Conservation (phyloP, 352 stramenopile genomes). For the Halophytophthora polymorphica region DNA sequence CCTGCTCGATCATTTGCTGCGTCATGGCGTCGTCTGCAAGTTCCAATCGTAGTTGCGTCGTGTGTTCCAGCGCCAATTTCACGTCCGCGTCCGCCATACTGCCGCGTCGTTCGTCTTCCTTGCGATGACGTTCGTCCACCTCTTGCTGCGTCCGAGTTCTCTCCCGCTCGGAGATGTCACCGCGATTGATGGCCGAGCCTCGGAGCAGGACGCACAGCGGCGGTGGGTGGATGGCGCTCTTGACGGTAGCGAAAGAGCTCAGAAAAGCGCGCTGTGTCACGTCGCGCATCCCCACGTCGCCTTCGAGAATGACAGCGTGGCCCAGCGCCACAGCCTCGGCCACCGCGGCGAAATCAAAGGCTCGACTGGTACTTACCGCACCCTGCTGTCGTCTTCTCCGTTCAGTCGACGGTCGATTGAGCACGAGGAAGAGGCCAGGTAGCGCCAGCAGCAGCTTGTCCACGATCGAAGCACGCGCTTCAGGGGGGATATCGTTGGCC, state of each 20-base stretch:
- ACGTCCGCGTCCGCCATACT: slow-evolving; percentile 42
- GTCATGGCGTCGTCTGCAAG: slow-evolving; percentile 13
- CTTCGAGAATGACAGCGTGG: slow-evolving; percentile 69
- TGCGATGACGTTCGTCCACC: slow-evolving; percentile 12
- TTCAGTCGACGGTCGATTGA: slow-evolving; percentile 38
- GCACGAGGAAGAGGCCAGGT: slow-evolving; percentile 67
- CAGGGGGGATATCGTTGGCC: slow-evolving; percentile 55
- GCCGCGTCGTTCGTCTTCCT: slow-evolving; percentile 3
- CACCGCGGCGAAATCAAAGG: slow-evolving; percentile 37
- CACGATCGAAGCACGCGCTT: slow-evolving; percentile 35
- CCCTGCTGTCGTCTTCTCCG: slow-evolving; percentile 4
- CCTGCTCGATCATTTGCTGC: slow-evolving; percentile 16
- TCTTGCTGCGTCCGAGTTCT: slow-evolving; percentile 8
- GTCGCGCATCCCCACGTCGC: slow-evolving; percentile 69
- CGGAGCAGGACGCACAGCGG: slow-evolving; percentile 65
- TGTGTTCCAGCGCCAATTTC: slow-evolving; percentile 48
- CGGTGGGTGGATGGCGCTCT: slow-evolving; percentile 53
- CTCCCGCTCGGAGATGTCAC: slow-evolving; percentile 16
- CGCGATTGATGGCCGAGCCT: slow-evolving; percentile 48
- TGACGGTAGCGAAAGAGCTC: slow-evolving; percentile 57
- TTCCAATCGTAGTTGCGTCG: slow-evolving; percentile 17
- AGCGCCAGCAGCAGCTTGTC: slow-evolving; percentile 39
- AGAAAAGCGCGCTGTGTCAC: slow-evolving; percentile 55
- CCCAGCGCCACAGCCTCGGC: slow-evolving; percentile 38
- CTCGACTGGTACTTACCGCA: slow-evolving; percentile 1